Evolutionary conservation across 164 flowering plant species (phyloP), one percentile per base, ranked within the genome.

Genomic region (Tetracentron sinense): DNA sequence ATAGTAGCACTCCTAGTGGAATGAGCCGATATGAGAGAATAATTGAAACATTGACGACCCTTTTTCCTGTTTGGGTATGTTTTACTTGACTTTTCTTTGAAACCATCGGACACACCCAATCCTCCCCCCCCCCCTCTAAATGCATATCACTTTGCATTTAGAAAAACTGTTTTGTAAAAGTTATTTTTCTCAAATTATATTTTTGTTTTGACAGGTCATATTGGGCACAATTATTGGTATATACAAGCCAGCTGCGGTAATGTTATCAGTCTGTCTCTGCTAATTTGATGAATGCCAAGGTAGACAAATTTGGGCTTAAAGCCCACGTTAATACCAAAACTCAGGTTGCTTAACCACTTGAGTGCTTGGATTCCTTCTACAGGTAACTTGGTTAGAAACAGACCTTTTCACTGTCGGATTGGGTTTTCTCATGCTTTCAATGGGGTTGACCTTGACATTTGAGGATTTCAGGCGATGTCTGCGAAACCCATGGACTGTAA

Each of bases 371-470:
- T 65, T 16, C 56, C 25, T 69, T 60, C 22, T 71, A 54, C 80
- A 94, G 97, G 99, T 94, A 44, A 94, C 96, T 38, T 94, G 99
- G 97, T 77, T 94, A 68, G 79, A 91, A 74, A 89, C 96, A 51
- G 96, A 94, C 69, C 88, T 91, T 42, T 94, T 94, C 75, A 89
- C 99, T 52, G 63, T 86, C 67, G 90, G 97, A 35, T 77, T 94
- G 74, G 97, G 99, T 66, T 89, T 94, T 66, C 99, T 94, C 67
- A 94, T 94, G 99, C 96, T 94, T 65, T 94, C 97, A 14, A 94
- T 94, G 99, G 99, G 97, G 20, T 71, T 94, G 85, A 94, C 99
- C 5, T 78, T 94, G 77, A 94, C 89, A 52, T 94, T 94, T 76
- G 96, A 94, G 59, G 99, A 94, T 77, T 94, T 91, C 71, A 82